Evolutionary conservation across 169 alveolate species (phyloP), one percentile per base, ranked within the genome.

Genomic region (Eimeria tenella): DNA sequence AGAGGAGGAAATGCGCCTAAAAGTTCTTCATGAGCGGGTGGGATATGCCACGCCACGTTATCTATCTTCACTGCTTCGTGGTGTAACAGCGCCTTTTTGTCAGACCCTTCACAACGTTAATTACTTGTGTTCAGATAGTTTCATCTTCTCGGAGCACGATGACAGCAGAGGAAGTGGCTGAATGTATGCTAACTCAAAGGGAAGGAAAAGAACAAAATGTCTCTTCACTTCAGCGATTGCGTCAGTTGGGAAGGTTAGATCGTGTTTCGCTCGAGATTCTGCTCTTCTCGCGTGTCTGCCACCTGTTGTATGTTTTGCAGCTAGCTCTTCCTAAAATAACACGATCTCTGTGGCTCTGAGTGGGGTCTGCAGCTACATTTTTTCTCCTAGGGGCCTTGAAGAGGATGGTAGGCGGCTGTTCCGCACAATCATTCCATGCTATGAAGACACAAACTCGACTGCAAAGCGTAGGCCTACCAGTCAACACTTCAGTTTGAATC

Each of bases 1-100:
- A 49, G 91, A 84, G 91, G 91, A 84, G 91, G 79, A 84, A 25
- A 19, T 49, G 21, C 81, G 79, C 65, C 91, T 84, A 52, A 84
- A 84, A 56, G 19, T 42, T 23, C 53, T n/a, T 62, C 91, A 84
- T 49, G 91, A 84, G 8, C 63, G 79, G 81, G 91, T 84, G 52
- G 13, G 91, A 49, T 58, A 19, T 25, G 81, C 79, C 60, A n/a
- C 91, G 21, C 19, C 58, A 15, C 60, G 5, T 75, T 52, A 15
- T 19, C n/a, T 5, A 19, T 50, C 11, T n/a, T 7, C 50, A 19
- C 5, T 75, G 49, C 62, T 0, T 60, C 7, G 19, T 83, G 91
- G 52, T 15, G 91, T 21, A 15, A n/a, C 50, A 21, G 58, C 21
- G 87, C 21, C 19, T 58, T 58, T 58, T 10, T 10, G 21, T 11